Conservation (phyloP, 805 yeast genomes). For the Priceomyces melissophilus region DNA sequence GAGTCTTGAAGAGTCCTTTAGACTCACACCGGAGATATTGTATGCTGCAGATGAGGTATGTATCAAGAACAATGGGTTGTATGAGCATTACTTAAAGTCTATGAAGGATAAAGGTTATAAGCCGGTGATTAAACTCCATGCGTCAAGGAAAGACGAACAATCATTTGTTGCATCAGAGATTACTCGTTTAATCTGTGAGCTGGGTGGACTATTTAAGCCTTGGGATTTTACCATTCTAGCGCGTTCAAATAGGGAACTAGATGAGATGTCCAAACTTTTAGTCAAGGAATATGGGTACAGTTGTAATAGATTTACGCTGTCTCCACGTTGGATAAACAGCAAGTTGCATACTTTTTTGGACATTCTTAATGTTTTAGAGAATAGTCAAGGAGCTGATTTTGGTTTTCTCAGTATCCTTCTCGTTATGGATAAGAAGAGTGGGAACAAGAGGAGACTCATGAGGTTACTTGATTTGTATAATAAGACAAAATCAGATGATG, state of each 20-base stretch:
- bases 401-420: slow-evolving; percentile 26
- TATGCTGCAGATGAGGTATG: slow-evolving; percentile 34
- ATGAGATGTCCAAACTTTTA: slow-evolving; percentile 35
- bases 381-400: slow-evolving; percentile 31
- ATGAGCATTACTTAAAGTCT: slow-evolving; percentile 8
- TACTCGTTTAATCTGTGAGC: slow-evolving; percentile 33
- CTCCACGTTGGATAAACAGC: slow-evolving; percentile 51
- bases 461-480: slow-evolving; percentile 19
- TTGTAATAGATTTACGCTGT: slow-evolving; percentile 39
- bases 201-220: slow-evolving; percentile 40
- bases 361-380: slow-evolving; percentile 40
- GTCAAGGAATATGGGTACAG: slow-evolving; percentile 37
- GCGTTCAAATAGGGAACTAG: slow-evolving; percentile 49
- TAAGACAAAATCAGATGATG: background rate
- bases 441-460: slow-evolving; percentile 20
- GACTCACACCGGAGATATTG: slow-evolving; percentile 59
- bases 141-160: slow-evolving; percentile 31
- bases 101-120: slow-evolving; percentile 14
- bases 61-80: slow-evolving; percentile 8
- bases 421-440: slow-evolving; percentile 21
- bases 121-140: slow-evolving; percentile 20
- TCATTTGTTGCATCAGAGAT: slow-evolving; percentile 46
- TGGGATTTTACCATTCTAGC: slow-evolving; percentile 54
- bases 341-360: slow-evolving; percentile 46
- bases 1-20: slow-evolving; percentile 49